phyloP scores from a whole-genome alignment of 345 rosid species.

The Eucalyptus tenuipes region DNA sequence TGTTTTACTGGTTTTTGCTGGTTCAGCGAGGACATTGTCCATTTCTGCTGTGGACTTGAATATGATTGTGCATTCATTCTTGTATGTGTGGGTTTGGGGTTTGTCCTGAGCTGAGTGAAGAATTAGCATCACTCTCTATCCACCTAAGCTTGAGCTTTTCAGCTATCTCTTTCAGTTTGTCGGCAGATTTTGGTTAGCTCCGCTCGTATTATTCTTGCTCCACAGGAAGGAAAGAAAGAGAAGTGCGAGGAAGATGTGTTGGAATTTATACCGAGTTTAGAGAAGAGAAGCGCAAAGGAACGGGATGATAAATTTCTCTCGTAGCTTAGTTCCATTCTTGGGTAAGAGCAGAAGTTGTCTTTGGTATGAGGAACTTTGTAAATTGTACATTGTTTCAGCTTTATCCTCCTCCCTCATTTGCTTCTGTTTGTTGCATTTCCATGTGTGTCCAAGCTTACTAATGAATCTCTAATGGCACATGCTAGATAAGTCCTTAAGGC shows the following conservation, averaged over 20 bases:
- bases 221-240: slow-evolving; percentile 67
- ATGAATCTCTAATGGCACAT: neutral
- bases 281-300: slow-evolving; percentile 71
- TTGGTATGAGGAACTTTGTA: neutral
- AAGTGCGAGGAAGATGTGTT: slow-evolving; percentile 45
- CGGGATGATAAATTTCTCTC: slow-evolving; percentile 19
- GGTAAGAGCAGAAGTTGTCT: neutral
- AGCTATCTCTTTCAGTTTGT: neutral
- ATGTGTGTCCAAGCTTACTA: neutral
- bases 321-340: neutral
- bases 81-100: neutral
- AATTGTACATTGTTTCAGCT: neutral
- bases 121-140: neutral
- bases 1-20: neutral
- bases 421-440: neutral
- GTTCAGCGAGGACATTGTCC: neutral
- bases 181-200: neutral
- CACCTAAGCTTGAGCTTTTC: neutral
- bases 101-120: neutral
- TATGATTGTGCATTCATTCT: neutral
- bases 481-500: neutral
- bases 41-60: neutral
- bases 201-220: neutral
- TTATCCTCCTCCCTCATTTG: neutral
- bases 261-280: slow-evolving; percentile 79